Conservation (phyloP, 108 stramenopile genomes). For the Cyclostephanos tholiformis region DNA sequence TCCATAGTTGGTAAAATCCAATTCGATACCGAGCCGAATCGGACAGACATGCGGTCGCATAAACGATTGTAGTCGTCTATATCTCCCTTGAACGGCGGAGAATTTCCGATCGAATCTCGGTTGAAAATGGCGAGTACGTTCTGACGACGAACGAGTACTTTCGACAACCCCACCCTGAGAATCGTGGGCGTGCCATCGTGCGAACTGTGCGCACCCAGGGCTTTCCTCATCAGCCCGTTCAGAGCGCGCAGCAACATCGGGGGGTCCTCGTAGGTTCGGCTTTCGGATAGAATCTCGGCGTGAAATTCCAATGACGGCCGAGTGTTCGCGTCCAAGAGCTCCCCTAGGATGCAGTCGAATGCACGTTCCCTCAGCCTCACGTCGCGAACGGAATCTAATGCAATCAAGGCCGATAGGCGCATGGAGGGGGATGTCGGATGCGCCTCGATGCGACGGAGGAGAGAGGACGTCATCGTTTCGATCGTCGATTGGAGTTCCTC, state of each 20-base stretch:
- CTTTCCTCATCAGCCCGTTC: slow-evolving; percentile 27
- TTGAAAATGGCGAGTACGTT: slow-evolving; percentile 23
- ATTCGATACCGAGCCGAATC: slow-evolving; percentile 19
- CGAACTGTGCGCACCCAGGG: slow-evolving; percentile 2
- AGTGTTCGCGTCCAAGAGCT: background rate
- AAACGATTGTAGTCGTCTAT: slow-evolving; percentile 7
- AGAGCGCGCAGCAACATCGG: slow-evolving; percentile 17
- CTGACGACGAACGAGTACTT: slow-evolving; percentile 39
- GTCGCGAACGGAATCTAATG: slow-evolving; percentile 27
- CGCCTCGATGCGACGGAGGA: slow-evolving; percentile 7
- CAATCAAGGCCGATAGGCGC: slow-evolving; percentile 21
- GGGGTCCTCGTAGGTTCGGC: slow-evolving; percentile 20
- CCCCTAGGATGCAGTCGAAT: slow-evolving; percentile 15
- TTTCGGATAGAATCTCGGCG: slow-evolving; percentile 47
- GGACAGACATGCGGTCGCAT: slow-evolving; percentile 19
- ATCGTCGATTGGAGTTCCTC: background rate
- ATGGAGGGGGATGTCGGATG: slow-evolving; percentile 22
- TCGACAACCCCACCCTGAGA: slow-evolving; percentile 17
- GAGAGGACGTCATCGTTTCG: slow-evolving; percentile 3
- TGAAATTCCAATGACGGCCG: slow-evolving; percentile 22
- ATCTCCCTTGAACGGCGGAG: slow-evolving; percentile 7
- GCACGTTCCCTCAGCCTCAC: slow-evolving; percentile 4
- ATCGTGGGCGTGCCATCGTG: slow-evolving; percentile 2
- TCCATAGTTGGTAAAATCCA: slow-evolving; percentile 28
- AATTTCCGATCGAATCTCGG: background rate